Percentiles rank a stretch among this genome's conserved stretches.
phyloP scores from a whole-genome alignment of 2,329 filamentous ascomycete species.

The Gnomoniopsis sp. region DNA sequence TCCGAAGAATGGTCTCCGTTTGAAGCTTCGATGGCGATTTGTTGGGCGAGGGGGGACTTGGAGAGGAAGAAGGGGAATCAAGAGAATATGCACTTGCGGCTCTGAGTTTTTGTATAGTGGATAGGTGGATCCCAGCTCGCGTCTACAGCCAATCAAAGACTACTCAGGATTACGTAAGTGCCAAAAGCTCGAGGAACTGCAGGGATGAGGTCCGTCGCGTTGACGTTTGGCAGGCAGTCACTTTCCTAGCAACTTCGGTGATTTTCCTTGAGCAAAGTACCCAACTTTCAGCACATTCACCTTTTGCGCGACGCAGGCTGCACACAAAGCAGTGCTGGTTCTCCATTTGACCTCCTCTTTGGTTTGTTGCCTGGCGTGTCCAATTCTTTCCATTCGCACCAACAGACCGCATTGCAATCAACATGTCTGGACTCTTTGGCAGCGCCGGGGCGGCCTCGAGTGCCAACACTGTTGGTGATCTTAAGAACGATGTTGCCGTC shows the following conservation, averaged over 20 bases:
- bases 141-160: conserved; percentile 2
- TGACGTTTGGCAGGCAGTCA: conserved; percentile 1
- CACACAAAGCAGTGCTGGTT: not conserved
- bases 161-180: conserved; percentile 7
- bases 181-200: not conserved
- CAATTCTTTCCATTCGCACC: not conserved
- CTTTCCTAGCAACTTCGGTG: not conserved
- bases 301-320: not conserved
- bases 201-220: conserved; percentile 11
- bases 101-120: conserved; percentile 15
- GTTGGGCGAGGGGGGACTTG: conserved; percentile 82
- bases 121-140: conserved; percentile 5
- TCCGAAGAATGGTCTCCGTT: conserved; percentile 60
- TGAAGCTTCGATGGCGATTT: conserved; percentile 99
- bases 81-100: conserved; percentile 21
- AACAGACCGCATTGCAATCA: conserved; percentile 18
- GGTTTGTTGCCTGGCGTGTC: not conserved
- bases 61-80: conserved; percentile 35
- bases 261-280: conserved; percentile 9
- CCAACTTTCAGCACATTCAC: not conserved
- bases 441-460: conserved; percentile 46
- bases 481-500: conserved; percentile 83
- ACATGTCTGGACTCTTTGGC: conserved; percentile 65
- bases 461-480: conserved; percentile 78
- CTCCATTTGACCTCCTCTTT: not conserved